Base-by-base conservation (phyloP, 1,284 basidiomycete genomes). In the Lentinus polychrous region DNA sequence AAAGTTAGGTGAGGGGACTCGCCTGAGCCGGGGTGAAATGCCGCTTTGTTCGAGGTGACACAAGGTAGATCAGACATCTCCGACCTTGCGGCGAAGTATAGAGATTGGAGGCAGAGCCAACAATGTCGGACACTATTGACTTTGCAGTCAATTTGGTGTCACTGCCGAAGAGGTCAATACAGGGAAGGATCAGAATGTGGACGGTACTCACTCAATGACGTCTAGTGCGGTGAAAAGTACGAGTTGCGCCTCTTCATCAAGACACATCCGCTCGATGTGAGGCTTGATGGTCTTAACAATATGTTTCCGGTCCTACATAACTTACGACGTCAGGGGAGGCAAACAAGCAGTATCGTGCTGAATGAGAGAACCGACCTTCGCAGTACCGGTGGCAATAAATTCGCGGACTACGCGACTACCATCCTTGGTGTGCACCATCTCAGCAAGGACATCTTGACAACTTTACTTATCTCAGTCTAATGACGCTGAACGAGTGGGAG, bases 401-500 rank as follows among this genome's bases (percentile, higher is more conserved):
- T 91, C 84, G 37, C 91, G 79, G 1, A 88, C 90, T 18, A 78
- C 81, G n/a, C 88, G 80, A 48, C 88, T 89, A 11, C 91, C 91
- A 60, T 94, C 89, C 61, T 83, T 90, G 22, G 92, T 94, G 60
- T 95, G 92, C 0, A 93, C 90, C 74, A 94, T 90, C 60, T 94
- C 91, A 1, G 91, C 85, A 7, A 94, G 69, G 15, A 83, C 74
- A 48, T 94, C 91, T 57, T 90, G 81, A 59, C 85, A 87, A 44
- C 86, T 89, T 52, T 18, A 34, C 14, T 12, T 4, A 38, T 36
- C 46, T 31, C 15, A 52, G 46, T 18, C 17, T 34, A 23, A 46
- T 48, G 44, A 3, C 1, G 35, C 14, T 8, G 38, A 35, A 42
- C 14, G 32, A n/a, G 27, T 40, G 39, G 20, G 15, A n/a, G 49